These are phyloP conservation scores for Pseudotulostoma volvatum DNA, from an alignment of 495 filamentous ascomycete genomes.

Conservation along the genomic window DNA sequence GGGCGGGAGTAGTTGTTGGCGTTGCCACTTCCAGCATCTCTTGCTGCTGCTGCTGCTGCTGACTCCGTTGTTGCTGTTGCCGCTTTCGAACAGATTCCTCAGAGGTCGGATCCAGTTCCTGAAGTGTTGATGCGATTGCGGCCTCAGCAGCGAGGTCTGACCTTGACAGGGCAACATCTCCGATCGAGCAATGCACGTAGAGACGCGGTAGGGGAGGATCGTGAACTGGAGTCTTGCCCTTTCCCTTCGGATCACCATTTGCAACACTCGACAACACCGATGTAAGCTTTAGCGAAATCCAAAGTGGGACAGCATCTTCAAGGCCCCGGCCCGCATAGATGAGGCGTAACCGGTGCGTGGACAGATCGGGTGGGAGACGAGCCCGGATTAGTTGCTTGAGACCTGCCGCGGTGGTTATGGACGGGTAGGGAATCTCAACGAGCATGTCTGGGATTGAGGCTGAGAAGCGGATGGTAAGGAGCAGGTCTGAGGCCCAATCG, in stretches of 20 bases:
- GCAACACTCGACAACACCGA: slow-evolving; percentile 30
- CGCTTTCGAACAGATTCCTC: background rate
- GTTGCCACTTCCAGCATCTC: slow-evolving; percentile 1
- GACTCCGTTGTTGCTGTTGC: slow-evolving; percentile 1
- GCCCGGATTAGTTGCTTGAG: slow-evolving; percentile 70
- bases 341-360: slow-evolving; percentile 56
- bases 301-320: slow-evolving; percentile 48
- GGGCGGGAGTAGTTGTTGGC: slow-evolving; percentile 39
- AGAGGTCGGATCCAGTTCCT: slow-evolving; percentile 2
- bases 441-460: slow-evolving; percentile 68
- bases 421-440: slow-evolving; percentile 51
- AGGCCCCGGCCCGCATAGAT: slow-evolving; percentile 80
- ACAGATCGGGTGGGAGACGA: slow-evolving; percentile 44
- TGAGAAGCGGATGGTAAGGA: slow-evolving; percentile 77
- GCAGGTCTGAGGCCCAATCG: slow-evolving; percentile 32
- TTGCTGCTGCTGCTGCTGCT: slow-evolving; percentile 9
- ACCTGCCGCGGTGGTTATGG: slow-evolving; percentile 50
- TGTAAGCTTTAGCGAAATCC: slow-evolving; percentile 44
- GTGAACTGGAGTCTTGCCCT: slow-evolving; percentile 39
- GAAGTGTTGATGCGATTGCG: slow-evolving; percentile 22
- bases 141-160: slow-evolving; percentile 57
- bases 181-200: slow-evolving; percentile 85
- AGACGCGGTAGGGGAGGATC: slow-evolving; percentile 29
- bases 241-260: slow-evolving; percentile 22
- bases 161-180: slow-evolving; percentile 42